Evolutionary conservation across 1,284 basidiomycete genomes (phyloP), one percentile per base, ranked within the genome.

Genomic region (Ustilago xerochloae): DNA sequence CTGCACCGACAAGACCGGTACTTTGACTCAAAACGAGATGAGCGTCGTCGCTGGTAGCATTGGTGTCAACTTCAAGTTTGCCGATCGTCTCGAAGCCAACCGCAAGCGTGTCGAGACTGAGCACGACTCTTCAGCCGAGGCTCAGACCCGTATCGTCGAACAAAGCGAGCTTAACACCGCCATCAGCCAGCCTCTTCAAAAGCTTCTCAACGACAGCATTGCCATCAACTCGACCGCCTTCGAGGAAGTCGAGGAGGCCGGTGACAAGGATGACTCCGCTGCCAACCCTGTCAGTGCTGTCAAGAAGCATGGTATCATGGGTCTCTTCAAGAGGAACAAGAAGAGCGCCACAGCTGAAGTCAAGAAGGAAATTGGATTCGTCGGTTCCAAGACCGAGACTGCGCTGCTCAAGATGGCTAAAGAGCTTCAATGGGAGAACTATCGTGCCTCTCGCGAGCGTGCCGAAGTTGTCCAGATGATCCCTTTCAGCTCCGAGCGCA

Each of bases 371-470:
- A 77, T 86, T 35, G 87, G 89, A 22, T 97, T 98, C 81, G 88
- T 97, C 52, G 96, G 97, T 6, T 93, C 90, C 87, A 98, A 99
- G 89, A 98, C 96, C 7, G 96, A 99, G 87, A 94, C 92, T 0
- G 96, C 96, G 1, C 88, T 99, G 24, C 87, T 99, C 22, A 89
- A 90, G 75, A 93, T 98, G 79, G 92, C 93, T n/a, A 91, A 92
- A 86, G 90, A 93, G 53, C 89, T 93, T 48, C 87, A 88, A 7
- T 99, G 96, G 95, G 86, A 87, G 8, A 87, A 91, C 78, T 96
- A 93, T 87, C 89, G 88, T 80, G 81, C 87, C 52, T 89, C 89
- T 10, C 88, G 95, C 41, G 90, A 92, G 13, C 77, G 81, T 5
- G 91, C 91, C 28, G 85, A 89, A 20, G 85, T 95, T 45, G 87